Evolutionary conservation across 805 yeast species (phyloP).

Genomic region (Wickerhamiella slavikovae): DNA sequence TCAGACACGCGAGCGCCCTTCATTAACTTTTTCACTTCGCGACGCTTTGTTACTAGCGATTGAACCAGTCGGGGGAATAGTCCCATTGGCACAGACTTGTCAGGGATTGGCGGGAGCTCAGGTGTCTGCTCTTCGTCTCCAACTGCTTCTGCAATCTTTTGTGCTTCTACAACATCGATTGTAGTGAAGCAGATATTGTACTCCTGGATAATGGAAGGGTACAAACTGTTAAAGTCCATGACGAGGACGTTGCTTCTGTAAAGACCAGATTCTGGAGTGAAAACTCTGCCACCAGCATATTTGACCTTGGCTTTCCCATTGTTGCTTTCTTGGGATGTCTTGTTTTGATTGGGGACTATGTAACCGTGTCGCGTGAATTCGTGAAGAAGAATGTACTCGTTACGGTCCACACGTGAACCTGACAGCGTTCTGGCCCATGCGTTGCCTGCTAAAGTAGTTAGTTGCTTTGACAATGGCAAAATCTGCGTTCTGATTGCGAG

Average conservation of each 20-base stretch:
- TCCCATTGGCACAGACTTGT: slow-evolving; percentile 38
- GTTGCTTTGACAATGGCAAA: slow-evolving; percentile 69
- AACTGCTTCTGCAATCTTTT: slow-evolving; percentile 36
- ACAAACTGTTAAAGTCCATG: slow-evolving; percentile 95
- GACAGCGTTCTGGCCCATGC: slow-evolving; percentile 90
- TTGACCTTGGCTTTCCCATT: slow-evolving; percentile 43
- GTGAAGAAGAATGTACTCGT: slow-evolving; percentile 79
- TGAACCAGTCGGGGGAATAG: slow-evolving; percentile 72
- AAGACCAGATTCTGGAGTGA: slow-evolving; percentile 90
- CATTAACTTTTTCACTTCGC: slow-evolving; percentile 73
- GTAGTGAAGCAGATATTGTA: slow-evolving; percentile 94
- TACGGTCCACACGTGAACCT: slow-evolving; percentile 92
- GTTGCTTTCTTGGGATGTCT: slow-evolving; percentile 23
- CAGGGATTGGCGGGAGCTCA: slow-evolving; percentile 25
- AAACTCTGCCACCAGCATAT: slow-evolving; percentile 83
- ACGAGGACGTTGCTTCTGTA: slow-evolving; percentile 77
- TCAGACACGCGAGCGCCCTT: slow-evolving; percentile 47
- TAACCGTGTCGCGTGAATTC: slow-evolving; percentile 66
- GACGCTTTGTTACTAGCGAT: slow-evolving; percentile 72
- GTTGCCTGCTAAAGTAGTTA: slow-evolving; percentile 88
- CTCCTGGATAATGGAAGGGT: slow-evolving; percentile 94
- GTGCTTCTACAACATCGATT: slow-evolving; percentile 31
- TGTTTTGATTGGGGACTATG: slow-evolving; percentile 55
- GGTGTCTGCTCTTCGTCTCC: too few species aligned
- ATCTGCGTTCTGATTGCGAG: slow-evolving; percentile 71